Conservation (phyloP, 2,329 filamentous ascomycete genomes). For the Exophiala bonariae region DNA sequence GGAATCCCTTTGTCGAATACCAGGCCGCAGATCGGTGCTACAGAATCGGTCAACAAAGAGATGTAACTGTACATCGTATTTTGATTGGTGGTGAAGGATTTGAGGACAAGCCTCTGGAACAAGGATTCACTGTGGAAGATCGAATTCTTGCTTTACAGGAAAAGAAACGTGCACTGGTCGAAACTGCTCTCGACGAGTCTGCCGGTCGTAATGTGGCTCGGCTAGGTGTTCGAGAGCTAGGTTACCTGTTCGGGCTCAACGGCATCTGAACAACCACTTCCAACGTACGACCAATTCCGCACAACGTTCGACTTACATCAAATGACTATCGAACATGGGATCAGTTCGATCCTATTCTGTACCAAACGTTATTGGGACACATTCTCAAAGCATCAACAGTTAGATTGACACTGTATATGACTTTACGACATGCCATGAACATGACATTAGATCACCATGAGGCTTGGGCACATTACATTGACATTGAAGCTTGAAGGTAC, state of each 20-base stretch:
- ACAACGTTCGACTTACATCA: no score
- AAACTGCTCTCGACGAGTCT: conserved; percentile 75
- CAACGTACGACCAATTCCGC: no score
- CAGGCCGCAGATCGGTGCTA: conserved; percentile 89
- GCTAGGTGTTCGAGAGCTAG: conserved; percentile 66
- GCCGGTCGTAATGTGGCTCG: conserved; percentile 66
- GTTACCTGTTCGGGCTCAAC: conserved; percentile 62
- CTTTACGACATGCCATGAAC: no score
- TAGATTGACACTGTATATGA: no score
- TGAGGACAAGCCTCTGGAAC: background rate
- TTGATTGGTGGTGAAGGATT: conserved; percentile 57
- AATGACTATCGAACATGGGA: no score
- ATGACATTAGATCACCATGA: no score
- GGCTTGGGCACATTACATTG: no score
- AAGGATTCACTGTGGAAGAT: conserved; percentile 72
- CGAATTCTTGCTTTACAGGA: conserved; percentile 78
- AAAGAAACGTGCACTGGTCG: conserved; percentile 73
- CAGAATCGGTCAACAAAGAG: conserved; percentile 74
- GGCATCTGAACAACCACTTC: background rate
- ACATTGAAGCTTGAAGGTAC: no score
- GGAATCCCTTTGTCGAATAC: conserved; percentile 82
- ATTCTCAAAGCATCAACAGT: no score
- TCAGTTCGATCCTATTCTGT: no score
- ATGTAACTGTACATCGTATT: conserved; percentile 78
- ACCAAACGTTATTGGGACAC: no score